A percentile compares a stretch with the other conserved stretches of the same genome.
Evolutionary conservation across 176 grass and related monocot species (phyloP).

Genomic region (Themeda triandra): DNA sequence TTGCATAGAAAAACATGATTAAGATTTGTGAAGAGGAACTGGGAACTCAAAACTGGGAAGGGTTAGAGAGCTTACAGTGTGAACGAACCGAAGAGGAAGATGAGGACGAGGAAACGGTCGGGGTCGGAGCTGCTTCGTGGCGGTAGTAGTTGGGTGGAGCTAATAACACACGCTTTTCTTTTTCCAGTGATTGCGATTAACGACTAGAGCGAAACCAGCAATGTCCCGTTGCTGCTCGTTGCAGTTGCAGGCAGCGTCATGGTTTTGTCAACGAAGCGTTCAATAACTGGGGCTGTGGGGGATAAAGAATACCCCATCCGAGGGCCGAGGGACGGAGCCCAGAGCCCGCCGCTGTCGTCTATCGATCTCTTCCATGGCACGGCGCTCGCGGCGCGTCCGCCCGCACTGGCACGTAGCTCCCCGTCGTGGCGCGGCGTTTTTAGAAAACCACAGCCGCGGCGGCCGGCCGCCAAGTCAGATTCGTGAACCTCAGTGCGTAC

Average conservation of each 20-base stretch:
- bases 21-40: not conserved
- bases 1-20: too few relatives aligned
- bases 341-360: not conserved
- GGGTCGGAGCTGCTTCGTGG: not conserved
- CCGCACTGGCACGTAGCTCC: not conserved
- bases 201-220: not conserved
- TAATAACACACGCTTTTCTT: not conserved
- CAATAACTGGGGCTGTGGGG: not conserved
- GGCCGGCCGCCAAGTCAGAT: not conserved
- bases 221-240: not conserved
- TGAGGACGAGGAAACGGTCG: not conserved
- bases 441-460: not conserved
- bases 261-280: conserved; percentile 12
- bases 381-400: not conserved
- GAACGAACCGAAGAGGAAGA: not conserved
- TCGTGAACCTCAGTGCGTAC: too few relatives aligned
- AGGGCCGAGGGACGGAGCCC: not conserved
- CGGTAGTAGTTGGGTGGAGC: conserved; percentile 12
- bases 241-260: not conserved
- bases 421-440: not conserved
- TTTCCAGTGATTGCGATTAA: not conserved
- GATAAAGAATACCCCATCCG: not conserved
- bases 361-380: not conserved
- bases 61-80: not conserved
- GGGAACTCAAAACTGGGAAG: not conserved